These are phyloP conservation scores for Afroboletus lepidellus DNA, from an alignment of 1,284 basidiomycete species.

Conservation along the genomic window DNA sequence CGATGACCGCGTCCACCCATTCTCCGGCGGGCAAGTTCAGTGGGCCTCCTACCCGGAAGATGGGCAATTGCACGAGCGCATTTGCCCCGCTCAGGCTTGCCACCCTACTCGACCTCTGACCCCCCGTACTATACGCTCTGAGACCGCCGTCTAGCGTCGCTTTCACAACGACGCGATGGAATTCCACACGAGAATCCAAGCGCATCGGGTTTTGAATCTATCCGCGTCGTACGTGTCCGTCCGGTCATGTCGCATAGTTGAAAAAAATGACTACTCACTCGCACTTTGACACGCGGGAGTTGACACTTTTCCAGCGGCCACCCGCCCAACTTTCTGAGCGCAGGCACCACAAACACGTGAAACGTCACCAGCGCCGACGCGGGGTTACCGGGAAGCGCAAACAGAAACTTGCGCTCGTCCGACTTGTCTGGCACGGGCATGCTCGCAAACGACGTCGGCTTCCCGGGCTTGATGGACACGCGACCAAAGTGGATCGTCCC, in stretches of 20 bases:
- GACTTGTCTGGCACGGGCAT: conserved; percentile 43
- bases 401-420: conserved; percentile 55
- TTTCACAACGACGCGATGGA: conserved; percentile 72
- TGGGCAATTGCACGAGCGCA: conserved; percentile 71
- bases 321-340: conserved; percentile 71
- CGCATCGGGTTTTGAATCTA: conserved; percentile 61
- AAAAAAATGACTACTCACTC: conserved; percentile 41
- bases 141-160: conserved; percentile 47
- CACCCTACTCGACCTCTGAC: conserved; percentile 77
- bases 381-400: conserved; percentile 87
- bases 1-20: conserved; percentile 56
- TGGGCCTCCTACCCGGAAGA: conserved; percentile 39
- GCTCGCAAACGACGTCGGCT: conserved; percentile 86
- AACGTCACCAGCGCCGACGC: conserved; percentile 88
- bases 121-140: conserved; percentile 77
- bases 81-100: conserved; percentile 79
- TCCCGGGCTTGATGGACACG: conserved; percentile 69
- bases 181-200: conserved; percentile 76
- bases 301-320: conserved; percentile 55
- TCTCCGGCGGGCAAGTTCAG: conserved; percentile 50
- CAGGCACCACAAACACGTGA: conserved; percentile 82
- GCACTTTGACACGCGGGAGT: conserved; percentile 63
- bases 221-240: neutral
- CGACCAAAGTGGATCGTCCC: conserved; percentile 82
- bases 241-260: neutral